Evolutionary conservation across 768 basidiomycete species (phyloP), one percentile per base, ranked within the genome.

Genomic region (Termitomyces sp.): DNA sequence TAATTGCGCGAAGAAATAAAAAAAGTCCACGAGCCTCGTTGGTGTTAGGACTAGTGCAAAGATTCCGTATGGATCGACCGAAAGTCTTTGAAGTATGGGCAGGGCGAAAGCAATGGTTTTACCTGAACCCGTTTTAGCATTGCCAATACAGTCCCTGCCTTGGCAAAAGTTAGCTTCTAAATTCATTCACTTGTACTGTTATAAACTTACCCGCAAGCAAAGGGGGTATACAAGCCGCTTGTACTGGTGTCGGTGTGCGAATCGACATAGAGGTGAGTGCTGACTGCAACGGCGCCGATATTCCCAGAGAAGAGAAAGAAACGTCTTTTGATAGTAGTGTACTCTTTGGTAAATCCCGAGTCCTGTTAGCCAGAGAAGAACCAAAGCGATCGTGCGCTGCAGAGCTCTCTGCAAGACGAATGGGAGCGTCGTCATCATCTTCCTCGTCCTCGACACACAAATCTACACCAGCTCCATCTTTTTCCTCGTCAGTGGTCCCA

Each of bases 41-140:
- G 97, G 97, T 15, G 97, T 98, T 21, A 99, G 74, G 0, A 99
- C 83, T 14, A 98, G 77, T 0, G 93, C 93, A 68, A 88, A 98
- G 44, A 98, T 89, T 1, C 96, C 97, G 63, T 92, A 97, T 0
- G 97, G 96, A 70, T 98, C 96, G 5, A 78, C 73, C 1, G 89
- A 84, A 32, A 99, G 78, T 62, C 82, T 82, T 68, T 99, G 93
- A 7, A 98, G 75, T 54, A 98, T 98, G 5, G 97, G 97, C 5
- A 98, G 71, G 1, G 96, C 97, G 62, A 99, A 99, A 0, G 97
- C 95, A 56, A 99, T 84, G 0, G 97, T 99, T 74, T 99, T 99
- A 64, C 96, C 96, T 2, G 92, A 94, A 51, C 97, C 97, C 0
- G 97, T 99, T 73, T 98, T 95, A 1, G 97, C 94, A 60, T 96